Conservation (phyloP, 306 rosid genomes). For the Cicer yamashitae region DNA sequence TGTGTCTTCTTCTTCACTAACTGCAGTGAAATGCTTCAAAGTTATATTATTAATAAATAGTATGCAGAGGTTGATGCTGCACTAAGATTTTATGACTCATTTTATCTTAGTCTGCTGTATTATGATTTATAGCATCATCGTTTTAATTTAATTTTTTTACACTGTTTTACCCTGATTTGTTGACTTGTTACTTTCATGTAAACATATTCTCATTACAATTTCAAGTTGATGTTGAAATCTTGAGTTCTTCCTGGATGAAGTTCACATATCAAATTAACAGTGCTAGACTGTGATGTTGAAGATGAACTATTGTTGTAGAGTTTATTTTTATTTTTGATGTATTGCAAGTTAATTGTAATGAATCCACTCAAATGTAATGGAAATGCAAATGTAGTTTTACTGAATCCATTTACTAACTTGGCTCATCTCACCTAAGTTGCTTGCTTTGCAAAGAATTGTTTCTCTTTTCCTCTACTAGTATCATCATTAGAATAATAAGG, state of each 20-base stretch:
- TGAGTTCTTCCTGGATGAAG: conserved; percentile 29
- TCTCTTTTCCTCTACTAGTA: too few relatives aligned
- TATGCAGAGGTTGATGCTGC: conserved; percentile 30
- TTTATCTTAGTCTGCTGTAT: conserved; percentile 40
- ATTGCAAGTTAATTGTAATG: not conserved
- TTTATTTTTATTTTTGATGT: not conserved
- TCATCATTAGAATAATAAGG: too few relatives aligned
- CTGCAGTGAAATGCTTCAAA: conserved; percentile 39
- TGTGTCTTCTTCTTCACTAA: conserved; percentile 19
- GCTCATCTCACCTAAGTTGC: too few relatives aligned
- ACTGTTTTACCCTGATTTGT: conserved; percentile 20
- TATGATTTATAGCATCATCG: conserved; percentile 40
- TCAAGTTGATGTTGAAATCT: conserved; percentile 18
- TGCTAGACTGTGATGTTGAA: not conserved
- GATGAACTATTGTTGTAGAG: not conserved
- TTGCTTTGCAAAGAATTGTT: too few relatives aligned
- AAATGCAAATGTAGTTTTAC: too few relatives aligned
- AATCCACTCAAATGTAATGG: too few relatives aligned
- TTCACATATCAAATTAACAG: conserved; percentile 29
- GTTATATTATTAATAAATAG: conserved; percentile 41
- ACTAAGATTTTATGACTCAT: conserved; percentile 34
- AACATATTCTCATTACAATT: conserved; percentile 25
- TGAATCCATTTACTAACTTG: too few relatives aligned
- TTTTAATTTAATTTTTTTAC: conserved; percentile 32
- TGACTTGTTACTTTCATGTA: conserved; percentile 38